phyloP scores from a whole-genome alignment of 495 filamentous ascomycete species.

The Cryomyces minteri region DNA sequence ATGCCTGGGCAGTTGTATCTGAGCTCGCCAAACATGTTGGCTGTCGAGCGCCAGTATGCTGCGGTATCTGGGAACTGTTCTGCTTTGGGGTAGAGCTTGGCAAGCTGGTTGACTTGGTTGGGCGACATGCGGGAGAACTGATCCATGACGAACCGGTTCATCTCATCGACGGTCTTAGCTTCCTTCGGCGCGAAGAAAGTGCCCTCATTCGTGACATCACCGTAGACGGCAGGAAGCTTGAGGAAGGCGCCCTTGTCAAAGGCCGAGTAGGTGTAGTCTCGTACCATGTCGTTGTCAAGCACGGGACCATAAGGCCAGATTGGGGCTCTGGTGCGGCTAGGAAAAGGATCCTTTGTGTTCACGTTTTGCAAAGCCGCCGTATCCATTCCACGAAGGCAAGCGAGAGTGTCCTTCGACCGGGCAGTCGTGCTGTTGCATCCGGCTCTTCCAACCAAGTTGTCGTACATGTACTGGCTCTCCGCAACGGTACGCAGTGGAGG shows the following conservation, averaged over 20 bases:
- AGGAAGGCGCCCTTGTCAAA: constrained; percentile 41
- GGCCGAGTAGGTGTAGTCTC: constrained; percentile 37
- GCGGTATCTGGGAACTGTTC: constrained; percentile 25
- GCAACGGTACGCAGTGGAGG: constrained; percentile 35
- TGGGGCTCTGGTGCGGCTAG: constrained; percentile 26
- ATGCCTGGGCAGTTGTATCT: constrained; percentile 56
- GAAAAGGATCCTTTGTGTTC: constrained; percentile 36
- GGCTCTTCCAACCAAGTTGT: constrained; percentile 37
- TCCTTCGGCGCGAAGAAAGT: constrained; percentile 38
- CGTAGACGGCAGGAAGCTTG: constrained; percentile 50
- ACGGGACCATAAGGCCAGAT: constrained; percentile 41
- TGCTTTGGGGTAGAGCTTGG: constrained; percentile 35
- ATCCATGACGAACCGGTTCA: constrained; percentile 37
- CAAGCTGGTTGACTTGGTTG: constrained; percentile 34
- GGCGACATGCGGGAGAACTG: constrained; percentile 42
- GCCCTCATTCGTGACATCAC: constrained; percentile 55
- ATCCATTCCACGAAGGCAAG: constrained; percentile 37
- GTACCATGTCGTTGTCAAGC: constrained; percentile 39
- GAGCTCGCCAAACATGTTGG: constrained; percentile 49
- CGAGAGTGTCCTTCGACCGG: constrained; percentile 25
- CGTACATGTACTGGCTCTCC: constrained; percentile 46
- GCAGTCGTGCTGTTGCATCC: constrained; percentile 25
- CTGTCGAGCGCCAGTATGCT: constrained; percentile 39
- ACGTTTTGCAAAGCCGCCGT: constrained; percentile 29
- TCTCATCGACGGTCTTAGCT: constrained; percentile 25